These are phyloP conservation scores for Syncephalis plumigaleata DNA, from an alignment of 371 early-diverging fungal genomes.

Conservation along the genomic window DNA sequence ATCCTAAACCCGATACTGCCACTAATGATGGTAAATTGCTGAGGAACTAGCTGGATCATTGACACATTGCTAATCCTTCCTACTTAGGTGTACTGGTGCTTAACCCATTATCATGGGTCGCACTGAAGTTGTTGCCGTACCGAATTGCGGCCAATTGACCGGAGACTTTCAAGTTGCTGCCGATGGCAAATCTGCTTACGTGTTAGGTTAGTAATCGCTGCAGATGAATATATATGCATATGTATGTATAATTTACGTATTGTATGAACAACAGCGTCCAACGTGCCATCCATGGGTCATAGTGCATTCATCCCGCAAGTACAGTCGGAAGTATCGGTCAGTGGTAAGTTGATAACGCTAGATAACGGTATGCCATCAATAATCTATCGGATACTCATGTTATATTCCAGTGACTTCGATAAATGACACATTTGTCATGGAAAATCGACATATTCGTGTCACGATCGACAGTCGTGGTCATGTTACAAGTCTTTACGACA, in stretches of 20 bases:
- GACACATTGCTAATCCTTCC: conserved; percentile 3
- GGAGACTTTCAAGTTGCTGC: conserved; percentile 23
- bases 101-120: conserved; percentile 74
- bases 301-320: neutral
- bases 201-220: conserved; percentile 12
- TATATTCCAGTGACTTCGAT: no score
- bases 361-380: conserved; percentile 1
- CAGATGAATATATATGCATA: neutral
- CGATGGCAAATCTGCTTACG: conserved; percentile 21
- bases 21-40: neutral
- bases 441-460: conserved; percentile 48
- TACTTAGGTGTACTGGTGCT: conserved; percentile 27
- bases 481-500: conserved; percentile 42
- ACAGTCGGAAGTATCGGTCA: conserved; percentile 2
- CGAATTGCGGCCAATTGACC: conserved; percentile 7
- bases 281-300: conserved; percentile 7
- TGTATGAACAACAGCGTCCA: neutral
- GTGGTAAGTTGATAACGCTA: neutral
- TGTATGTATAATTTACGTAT: neutral
- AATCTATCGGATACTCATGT: no score
- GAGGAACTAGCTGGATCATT: conserved; percentile 1
- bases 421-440: conserved; percentile 17
- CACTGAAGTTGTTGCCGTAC: conserved; percentile 44
- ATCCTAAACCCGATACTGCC: conserved; percentile 1
- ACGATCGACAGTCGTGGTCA: conserved; percentile 54